A percentile compares a stretch with the other conserved stretches of the same genome.
Conservation (phyloP, 345 rosid species). For the Brassica nigra region DNA sequence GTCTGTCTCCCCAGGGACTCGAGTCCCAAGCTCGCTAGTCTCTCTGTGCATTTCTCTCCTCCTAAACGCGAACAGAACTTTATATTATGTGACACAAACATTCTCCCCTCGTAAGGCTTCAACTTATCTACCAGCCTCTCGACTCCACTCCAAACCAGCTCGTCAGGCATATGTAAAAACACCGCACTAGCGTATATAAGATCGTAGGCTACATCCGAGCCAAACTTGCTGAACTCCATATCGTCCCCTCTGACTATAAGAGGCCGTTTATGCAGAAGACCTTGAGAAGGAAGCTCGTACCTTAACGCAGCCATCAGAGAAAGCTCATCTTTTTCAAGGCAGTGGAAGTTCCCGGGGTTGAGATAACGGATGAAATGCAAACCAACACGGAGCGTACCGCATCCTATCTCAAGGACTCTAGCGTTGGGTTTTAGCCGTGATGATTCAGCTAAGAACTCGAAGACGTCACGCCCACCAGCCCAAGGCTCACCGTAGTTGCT, state of each 20-base stretch:
- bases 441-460: slow-evolving; percentile 83
- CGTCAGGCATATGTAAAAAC: slow-evolving; percentile 85
- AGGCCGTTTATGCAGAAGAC: slow-evolving; percentile 78
- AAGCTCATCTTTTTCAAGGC: slow-evolving; percentile 90
- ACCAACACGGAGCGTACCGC: slow-evolving; percentile 91
- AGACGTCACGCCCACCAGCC: slow-evolving; percentile 95
- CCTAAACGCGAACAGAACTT: slow-evolving; percentile 84
- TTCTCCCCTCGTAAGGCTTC: slow-evolving; percentile 73
- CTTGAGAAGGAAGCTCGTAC: slow-evolving; percentile 95
- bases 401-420: slow-evolving; percentile 83
- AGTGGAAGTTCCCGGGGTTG: slow-evolving; percentile 59
- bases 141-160: slow-evolving; percentile 84
- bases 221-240: slow-evolving; percentile 81
- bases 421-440: slow-evolving; percentile 51
- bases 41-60: slow-evolving; percentile 70
- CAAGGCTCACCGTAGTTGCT: slow-evolving; percentile 98
- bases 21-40: slow-evolving; percentile 66
- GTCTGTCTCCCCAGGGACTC: slow-evolving; percentile 63
- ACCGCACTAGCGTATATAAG: slow-evolving; percentile 89
- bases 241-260: slow-evolving; percentile 72
- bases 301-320: slow-evolving; percentile 85
- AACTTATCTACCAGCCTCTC: slow-evolving; percentile 68
- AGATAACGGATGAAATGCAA: slow-evolving; percentile 81
- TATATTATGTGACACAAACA: slow-evolving; percentile 84
- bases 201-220: slow-evolving; percentile 59